Percentiles rank a stretch among this genome's conserved stretches.
phyloP scores from a whole-genome alignment of 768 basidiomycete genomes.

The Leccinum subgranulosum region DNA sequence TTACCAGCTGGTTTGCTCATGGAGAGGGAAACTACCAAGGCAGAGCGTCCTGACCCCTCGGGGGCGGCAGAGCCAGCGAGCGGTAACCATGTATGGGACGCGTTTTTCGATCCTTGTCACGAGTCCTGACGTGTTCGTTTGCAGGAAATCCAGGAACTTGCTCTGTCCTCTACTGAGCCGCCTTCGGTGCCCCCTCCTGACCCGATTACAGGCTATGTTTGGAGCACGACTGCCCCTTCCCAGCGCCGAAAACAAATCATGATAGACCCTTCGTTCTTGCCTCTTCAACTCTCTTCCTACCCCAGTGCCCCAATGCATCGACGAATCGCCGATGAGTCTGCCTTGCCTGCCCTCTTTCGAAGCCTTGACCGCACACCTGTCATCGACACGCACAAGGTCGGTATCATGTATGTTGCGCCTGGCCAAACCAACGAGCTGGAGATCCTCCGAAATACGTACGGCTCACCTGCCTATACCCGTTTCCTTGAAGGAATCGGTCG shows the following conservation, averaged over 20 bases:
- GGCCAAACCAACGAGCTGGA: conserved; percentile 83
- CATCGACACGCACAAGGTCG: conserved; percentile 96
- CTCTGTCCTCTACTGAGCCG: background rate
- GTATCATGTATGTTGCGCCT: conserved; percentile 92
- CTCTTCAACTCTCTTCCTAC: conserved; percentile 81
- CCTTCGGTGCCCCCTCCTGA: conserved; percentile 49
- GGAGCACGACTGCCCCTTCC: conserved; percentile 83
- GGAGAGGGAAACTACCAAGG: conserved; percentile 49
- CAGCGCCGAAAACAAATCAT: conserved; percentile 84
- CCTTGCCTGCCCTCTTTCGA: conserved; percentile 56
- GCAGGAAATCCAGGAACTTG: conserved; percentile 24
- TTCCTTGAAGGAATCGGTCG: conserved; percentile 90
- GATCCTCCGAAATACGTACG: conserved; percentile 86
- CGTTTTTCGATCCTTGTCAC: background rate
- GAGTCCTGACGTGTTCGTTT: conserved; percentile 5
- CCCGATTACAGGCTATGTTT: conserved; percentile 81
- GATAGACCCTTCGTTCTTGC: conserved; percentile 82
- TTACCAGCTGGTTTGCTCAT: conserved; percentile 71
- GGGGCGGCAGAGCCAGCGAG: conserved; percentile 5
- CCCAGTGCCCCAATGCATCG: conserved; percentile 41
- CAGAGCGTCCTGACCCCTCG: conserved; percentile 27
- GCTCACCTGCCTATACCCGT: conserved; percentile 91
- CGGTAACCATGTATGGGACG: conserved; percentile 8
- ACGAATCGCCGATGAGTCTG: conserved; percentile 51
- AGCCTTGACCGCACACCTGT: conserved; percentile 84